Evolutionary conservation across 2,329 filamentous ascomycete species (phyloP).

Genomic region (Dactylellina leptospora): DNA sequence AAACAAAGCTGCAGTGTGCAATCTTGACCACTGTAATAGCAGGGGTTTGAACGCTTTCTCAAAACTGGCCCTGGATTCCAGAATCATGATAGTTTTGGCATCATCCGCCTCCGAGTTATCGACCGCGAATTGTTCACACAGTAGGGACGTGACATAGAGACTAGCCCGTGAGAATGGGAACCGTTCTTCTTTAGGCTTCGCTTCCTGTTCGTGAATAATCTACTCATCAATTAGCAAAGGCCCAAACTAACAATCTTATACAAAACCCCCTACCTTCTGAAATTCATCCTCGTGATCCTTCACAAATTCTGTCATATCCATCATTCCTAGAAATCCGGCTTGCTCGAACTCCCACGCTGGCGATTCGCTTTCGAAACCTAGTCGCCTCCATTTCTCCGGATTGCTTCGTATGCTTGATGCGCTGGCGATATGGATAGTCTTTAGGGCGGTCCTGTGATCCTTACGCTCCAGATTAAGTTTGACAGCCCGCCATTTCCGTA

Average conservation of each 20-base stretch:
- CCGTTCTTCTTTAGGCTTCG: conserved; percentile 73
- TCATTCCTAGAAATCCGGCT: conserved; percentile 91
- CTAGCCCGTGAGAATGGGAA: conserved; percentile 90
- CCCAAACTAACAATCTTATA: background rate
- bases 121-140: conserved; percentile 96
- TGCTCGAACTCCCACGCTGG: conserved; percentile 85
- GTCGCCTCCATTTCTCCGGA: conserved; percentile 88
- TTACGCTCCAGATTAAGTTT: conserved; percentile 83
- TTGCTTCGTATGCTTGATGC: conserved; percentile 79
- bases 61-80: conserved; percentile 79
- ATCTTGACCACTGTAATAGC: conserved; percentile 87
- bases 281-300: conserved; percentile 90
- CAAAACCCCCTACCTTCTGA: conserved; percentile 73
- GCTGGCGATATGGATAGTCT: conserved; percentile 84
- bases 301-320: conserved; percentile 95
- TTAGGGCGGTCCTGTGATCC: conserved; percentile 86
- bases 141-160: conserved; percentile 81
- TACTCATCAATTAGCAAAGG: conserved; percentile 24
- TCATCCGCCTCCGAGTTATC: conserved; percentile 84
- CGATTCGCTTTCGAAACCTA: conserved; percentile 91
- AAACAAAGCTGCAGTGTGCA: conserved; percentile 85
- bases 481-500: conserved; percentile 88
- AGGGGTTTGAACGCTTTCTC: conserved; percentile 88
- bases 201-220: conserved; percentile 80
- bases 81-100: conserved; percentile 74